Percentiles rank a stretch among this genome's conserved stretches.
Conservation (phyloP, 345 rosid species). For the Eucalyptus albens region DNA sequence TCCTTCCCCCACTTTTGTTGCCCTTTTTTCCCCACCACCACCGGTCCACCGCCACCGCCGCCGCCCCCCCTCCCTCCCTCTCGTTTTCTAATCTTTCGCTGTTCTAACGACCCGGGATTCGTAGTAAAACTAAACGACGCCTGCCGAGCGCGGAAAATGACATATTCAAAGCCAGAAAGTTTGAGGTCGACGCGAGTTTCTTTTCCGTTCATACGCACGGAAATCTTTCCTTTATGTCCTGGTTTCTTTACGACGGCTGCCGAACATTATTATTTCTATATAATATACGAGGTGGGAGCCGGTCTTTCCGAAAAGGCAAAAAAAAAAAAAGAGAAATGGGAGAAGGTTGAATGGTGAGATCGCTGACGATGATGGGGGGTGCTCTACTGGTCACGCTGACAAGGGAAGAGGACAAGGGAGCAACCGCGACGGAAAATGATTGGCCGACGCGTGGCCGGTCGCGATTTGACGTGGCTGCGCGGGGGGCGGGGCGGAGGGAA, state of each 20-base stretch:
- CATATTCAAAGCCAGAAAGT: background rate
- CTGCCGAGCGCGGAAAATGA: background rate
- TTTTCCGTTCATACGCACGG: background rate
- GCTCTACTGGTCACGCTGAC: background rate
- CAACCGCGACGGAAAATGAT: slow-evolving; percentile 11
- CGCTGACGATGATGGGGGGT: background rate
- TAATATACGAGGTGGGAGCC: background rate
- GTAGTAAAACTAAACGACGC: background rate
- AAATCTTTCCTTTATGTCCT: background rate
- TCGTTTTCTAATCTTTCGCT: background rate
- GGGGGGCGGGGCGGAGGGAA: background rate
- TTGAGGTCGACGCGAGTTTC: background rate
- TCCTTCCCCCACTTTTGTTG: fast-evolving
- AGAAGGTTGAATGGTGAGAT: background rate
- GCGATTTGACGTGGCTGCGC: slow-evolving; percentile 6
- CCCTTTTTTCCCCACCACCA: background rate
- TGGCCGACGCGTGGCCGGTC: slow-evolving; percentile 23
- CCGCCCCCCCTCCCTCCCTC: background rate
- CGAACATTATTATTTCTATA: background rate
- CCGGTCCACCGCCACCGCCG: background rate
- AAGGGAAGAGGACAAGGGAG: background rate
- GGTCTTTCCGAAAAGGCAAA: background rate
- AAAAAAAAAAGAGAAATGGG: background rate
- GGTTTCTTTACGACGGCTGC: background rate
- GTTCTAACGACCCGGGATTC: background rate